phyloP scores from a whole-genome alignment of 2,329 filamentous ascomycete species.

The Xylaria digitata region DNA sequence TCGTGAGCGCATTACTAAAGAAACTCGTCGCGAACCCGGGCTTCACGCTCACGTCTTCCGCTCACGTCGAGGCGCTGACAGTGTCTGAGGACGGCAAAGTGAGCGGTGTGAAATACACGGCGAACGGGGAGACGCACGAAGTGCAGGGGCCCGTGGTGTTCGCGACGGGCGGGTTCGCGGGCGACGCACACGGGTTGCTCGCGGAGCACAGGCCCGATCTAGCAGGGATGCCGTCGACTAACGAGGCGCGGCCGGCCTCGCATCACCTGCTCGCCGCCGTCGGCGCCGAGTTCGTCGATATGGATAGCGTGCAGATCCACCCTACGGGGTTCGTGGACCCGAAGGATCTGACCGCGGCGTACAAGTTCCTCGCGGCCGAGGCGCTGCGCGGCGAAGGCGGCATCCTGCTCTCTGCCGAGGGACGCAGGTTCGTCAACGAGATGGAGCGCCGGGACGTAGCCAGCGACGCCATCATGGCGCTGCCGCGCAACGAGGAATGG shows the following conservation, averaged over 20 bases:
- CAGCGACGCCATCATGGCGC: conserved; percentile 62
- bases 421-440: conserved; percentile 71
- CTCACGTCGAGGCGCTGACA: conserved; percentile 63
- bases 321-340: conserved; percentile 73
- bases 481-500: conserved; percentile 45
- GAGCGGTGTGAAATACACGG: conserved; percentile 64
- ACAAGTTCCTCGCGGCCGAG: conserved; percentile 74
- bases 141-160: conserved; percentile 68
- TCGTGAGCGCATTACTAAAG: conserved; percentile 65
- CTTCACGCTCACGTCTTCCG: conserved; percentile 64
- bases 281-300: conserved; percentile 60
- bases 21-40: conserved; percentile 60
- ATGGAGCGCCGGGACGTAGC: conserved; percentile 68
- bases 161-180: conserved; percentile 70
- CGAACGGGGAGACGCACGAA: conserved; percentile 52
- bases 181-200: conserved; percentile 68
- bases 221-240: conserved; percentile 69
- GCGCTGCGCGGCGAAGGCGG: conserved; percentile 72
- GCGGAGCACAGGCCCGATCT: conserved; percentile 69
- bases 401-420: conserved; percentile 60
- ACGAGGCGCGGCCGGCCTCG: conserved; percentile 67
- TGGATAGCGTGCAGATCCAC: conserved; percentile 71
- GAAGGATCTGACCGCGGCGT: conserved; percentile 54
- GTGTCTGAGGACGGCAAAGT: conserved; percentile 52
- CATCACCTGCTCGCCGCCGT: conserved; percentile 57